A percentile compares a stretch with the other conserved stretches of the same genome.
Evolutionary conservation across 495 filamentous ascomycete species (phyloP).

Genomic region (Penicillium robsamsonii): DNA sequence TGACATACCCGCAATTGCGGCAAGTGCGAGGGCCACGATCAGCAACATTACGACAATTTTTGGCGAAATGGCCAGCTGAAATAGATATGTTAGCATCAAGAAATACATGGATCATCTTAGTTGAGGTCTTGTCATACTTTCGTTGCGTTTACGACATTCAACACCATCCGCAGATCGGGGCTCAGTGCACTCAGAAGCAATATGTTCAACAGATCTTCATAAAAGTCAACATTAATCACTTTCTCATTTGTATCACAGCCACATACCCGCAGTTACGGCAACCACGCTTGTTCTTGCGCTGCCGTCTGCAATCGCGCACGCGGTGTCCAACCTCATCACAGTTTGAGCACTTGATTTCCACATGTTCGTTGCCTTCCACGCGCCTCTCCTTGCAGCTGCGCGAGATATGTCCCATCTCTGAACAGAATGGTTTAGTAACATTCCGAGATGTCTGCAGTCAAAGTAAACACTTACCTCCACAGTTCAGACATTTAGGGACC

Average conservation of each 20-base stretch:
- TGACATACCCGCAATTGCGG: conserved; percentile 60
- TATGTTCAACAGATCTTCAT: conserved; percentile 56
- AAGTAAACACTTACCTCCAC: conserved; percentile 47
- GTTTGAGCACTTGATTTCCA: conserved; percentile 68
- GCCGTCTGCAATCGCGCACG: conserved; percentile 63
- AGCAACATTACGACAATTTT: conserved; percentile 68
- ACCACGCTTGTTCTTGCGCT: conserved; percentile 55
- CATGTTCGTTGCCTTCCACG: conserved; percentile 39
- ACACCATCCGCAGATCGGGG: conserved; percentile 69
- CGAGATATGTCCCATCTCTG: conserved; percentile 70
- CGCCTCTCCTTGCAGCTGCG: conserved; percentile 65
- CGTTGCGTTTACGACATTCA: conserved; percentile 76
- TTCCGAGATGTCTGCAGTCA: background rate
- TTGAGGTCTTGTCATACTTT: conserved; percentile 47
- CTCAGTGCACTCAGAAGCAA: conserved; percentile 61
- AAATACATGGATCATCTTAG: background rate
- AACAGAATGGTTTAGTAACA: background rate
- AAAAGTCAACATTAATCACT: conserved; percentile 13
- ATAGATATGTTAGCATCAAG: conserved; percentile 13
- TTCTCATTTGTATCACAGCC: background rate
- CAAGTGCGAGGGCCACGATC: conserved; percentile 49
- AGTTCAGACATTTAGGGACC: conserved; percentile 68
- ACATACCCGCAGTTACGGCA: conserved; percentile 83
- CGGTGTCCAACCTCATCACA: conserved; percentile 74
- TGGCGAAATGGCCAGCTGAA: conserved; percentile 76